Base-by-base conservation (phyloP, 2,329 filamentous ascomycete genomes). In the Colletotrichum tanaceti region DNA sequence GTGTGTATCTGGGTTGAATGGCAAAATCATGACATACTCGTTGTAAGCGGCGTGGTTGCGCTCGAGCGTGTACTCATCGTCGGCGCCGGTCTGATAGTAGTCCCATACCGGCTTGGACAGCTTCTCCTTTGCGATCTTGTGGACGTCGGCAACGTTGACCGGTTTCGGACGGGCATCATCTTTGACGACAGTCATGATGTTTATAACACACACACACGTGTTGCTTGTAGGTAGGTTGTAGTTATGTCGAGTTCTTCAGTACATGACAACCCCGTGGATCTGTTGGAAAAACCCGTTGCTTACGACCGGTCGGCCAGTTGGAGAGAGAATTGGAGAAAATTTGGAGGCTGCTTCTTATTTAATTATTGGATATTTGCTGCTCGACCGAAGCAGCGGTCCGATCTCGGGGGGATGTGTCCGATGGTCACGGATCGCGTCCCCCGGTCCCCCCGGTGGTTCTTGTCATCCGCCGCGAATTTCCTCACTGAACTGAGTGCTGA, bases 81-180 rank as follows among this genome's bases (percentile, higher is more conserved):
- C 73, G 13, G 73, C 72, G 18, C 73, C 73, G 9, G 71, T 73
- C 3, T 46, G 63, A 47, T 74, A 75, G 64, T 74, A 75, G 22
- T 74, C 71, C 67, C 70, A 73, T 1, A 70, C 70, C 3, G 58
- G 47, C 41, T 64, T 61, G 5, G 59, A 43, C 13, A 74, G 65
- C 32, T 68, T 70, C 39, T 61, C 11, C 10, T 44, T 60, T 20
- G 65, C 65, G 43, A 68, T 68, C 14, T 65, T 38, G 9, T 39
- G 28, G 2, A 65, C 62, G 35, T 68, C 65, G 38, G 65, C 68
- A 13, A 73, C 32, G 9, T 72, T 73, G 4, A 73, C 60, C 6
- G 71, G 70, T 35, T 68, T 60, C 6, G 46, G 28, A 7, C 10
- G 28, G 11, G 6, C 10, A 4, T 39, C 4, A 0, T 28, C 43